Conservation (phyloP, 2,329 filamentous ascomycete species). For the Fusarium nelsonii region DNA sequence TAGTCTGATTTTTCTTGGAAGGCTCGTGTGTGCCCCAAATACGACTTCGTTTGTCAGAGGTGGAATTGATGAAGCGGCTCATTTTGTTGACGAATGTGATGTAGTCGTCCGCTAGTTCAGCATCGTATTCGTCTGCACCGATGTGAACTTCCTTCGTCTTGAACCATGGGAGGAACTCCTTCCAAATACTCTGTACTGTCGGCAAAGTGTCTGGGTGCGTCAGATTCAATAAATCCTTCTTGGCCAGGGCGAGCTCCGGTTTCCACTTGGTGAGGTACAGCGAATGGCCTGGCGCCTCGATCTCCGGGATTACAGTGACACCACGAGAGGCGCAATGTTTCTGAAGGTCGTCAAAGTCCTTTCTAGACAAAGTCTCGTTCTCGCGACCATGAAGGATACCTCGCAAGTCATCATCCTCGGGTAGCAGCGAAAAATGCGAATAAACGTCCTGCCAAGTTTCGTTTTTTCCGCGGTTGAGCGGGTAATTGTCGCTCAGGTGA, state of each 20-base stretch:
- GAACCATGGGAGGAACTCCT: slow-evolving; percentile 23
- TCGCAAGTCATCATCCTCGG: not conserved
- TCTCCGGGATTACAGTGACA: slow-evolving; percentile 11
- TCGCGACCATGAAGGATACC: slow-evolving; percentile 23
- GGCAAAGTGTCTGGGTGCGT: slow-evolving; percentile 6
- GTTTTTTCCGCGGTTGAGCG: slow-evolving; percentile 26
- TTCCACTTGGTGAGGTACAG: slow-evolving; percentile 32
- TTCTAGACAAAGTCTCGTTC: slow-evolving; percentile 14
- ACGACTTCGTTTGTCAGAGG: slow-evolving; percentile 7
- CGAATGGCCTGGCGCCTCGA: slow-evolving; percentile 11
- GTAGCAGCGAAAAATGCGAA: slow-evolving; percentile 20
- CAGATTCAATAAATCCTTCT: slow-evolving; percentile 16
- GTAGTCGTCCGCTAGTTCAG: slow-evolving; percentile 25
- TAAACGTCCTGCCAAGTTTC: slow-evolving; percentile 26
- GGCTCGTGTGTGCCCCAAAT: slow-evolving; percentile 26
- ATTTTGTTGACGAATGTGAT: slow-evolving; percentile 29
- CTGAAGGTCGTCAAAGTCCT: slow-evolving; percentile 8
- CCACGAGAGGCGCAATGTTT: slow-evolving; percentile 20
- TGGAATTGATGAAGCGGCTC: slow-evolving; percentile 25
- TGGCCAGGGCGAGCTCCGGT: slow-evolving; percentile 11
- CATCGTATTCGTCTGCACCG: slow-evolving; percentile 24
- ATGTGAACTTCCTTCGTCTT: slow-evolving; percentile 21
- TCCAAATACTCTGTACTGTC: slow-evolving; percentile 19
- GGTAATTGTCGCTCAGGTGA: slow-evolving; percentile 29
- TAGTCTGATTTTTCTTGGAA: slow-evolving; percentile 19